phyloP scores from a whole-genome alignment of 2,329 filamentous ascomycete genomes.

The Zelopaecilomyces penicillatus region DNA sequence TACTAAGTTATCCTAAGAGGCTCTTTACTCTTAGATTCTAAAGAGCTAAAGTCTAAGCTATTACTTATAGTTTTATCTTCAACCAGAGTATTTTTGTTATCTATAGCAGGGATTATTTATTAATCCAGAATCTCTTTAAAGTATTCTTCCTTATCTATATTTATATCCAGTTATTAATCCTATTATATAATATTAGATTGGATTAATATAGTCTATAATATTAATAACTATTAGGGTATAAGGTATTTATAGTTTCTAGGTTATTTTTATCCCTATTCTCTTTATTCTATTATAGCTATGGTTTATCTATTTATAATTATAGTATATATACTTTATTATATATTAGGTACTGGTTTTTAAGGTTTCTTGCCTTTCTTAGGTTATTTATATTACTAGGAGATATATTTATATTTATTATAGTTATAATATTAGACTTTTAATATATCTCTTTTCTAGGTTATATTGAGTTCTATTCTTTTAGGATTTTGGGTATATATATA shows the following conservation, averaged over 20 bases:
- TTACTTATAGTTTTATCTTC: no score
- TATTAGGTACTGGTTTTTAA: neutral
- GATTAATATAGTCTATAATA: neutral
- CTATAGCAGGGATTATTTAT: neutral
- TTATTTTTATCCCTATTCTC: neutral
- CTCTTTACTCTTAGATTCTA: neutral
- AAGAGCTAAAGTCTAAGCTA: neutral
- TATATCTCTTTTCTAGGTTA: no score
- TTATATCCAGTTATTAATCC: neutral
- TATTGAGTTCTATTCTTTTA: no score
- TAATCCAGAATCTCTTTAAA: neutral
- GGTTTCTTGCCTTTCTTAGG: neutral
- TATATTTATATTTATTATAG: neutral
- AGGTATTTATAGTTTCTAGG: neutral
- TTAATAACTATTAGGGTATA: neutral
- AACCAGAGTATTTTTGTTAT: no score
- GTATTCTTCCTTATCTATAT: neutral
- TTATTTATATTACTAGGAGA: neutral
- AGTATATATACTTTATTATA: neutral
- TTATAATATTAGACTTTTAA: neutral
- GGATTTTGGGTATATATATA: no score
- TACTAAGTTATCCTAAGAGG: neutral
- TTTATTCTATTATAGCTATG: neutral
- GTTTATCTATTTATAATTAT: neutral
- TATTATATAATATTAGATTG: neutral